Evolutionary conservation across 1,284 basidiomycete genomes (phyloP).

Genomic region (Trichosporon sp.): DNA sequence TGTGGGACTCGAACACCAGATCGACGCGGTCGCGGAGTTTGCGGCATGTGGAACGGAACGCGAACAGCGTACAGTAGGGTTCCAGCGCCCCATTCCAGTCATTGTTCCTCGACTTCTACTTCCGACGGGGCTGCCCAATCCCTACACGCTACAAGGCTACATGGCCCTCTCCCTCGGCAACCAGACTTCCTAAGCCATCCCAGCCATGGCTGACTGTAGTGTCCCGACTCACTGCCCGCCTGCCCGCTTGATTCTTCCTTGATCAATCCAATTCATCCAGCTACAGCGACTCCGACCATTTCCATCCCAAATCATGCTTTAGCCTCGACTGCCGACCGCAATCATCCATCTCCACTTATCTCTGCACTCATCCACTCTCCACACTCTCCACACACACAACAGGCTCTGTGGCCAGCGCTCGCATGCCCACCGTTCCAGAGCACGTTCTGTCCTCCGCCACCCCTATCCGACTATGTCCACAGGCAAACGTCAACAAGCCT

Average conservation of each 20-base stretch:
- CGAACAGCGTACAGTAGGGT: not conserved
- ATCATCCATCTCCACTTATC: not conserved
- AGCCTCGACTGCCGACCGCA: not conserved
- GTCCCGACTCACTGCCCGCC: too few species aligned
- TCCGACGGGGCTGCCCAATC: too few species aligned
- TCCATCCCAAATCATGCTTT: not conserved
- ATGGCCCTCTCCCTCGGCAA: not conserved
- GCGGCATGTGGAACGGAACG: constrained; percentile 5
- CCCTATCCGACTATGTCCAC: not conserved
- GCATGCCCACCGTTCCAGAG: constrained; percentile 8
- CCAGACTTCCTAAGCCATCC: too few species aligned
- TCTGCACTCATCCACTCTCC: not conserved
- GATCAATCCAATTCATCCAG: not conserved
- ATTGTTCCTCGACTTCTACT: too few species aligned
- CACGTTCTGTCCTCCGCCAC: not conserved
- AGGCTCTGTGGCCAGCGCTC: not conserved
- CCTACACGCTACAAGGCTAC: too few species aligned
- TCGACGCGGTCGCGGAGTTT: not conserved
- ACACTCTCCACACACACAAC: not conserved
- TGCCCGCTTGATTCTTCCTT: not conserved
- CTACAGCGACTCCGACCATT: not conserved
- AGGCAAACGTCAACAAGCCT: constrained; percentile 8
- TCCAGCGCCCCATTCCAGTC: too few species aligned
- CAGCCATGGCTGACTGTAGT: too few species aligned
- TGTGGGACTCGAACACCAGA: not conserved